Percentiles rank a stretch among this genome's conserved stretches.
Conservation (phyloP, 2,329 filamentous ascomycete genomes). For the Lasiodiplodia sp. region DNA sequence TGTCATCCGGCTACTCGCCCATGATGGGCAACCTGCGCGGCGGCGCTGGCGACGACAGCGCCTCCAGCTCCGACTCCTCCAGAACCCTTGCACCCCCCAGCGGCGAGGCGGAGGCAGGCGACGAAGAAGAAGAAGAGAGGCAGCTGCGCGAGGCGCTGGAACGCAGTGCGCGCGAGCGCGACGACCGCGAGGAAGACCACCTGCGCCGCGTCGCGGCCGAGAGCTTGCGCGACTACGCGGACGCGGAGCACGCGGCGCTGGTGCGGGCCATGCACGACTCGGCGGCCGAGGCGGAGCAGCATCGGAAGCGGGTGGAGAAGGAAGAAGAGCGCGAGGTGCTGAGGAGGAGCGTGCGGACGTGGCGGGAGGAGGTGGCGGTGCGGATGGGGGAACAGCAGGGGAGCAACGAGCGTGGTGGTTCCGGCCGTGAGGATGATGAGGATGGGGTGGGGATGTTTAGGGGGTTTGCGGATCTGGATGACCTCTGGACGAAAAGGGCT, state of each 20-base stretch:
- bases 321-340: background rate
- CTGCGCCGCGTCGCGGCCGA: background rate
- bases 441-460: background rate
- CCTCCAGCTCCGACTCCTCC: background rate
- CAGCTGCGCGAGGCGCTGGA: background rate
- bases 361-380: background rate
- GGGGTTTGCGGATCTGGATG: background rate
- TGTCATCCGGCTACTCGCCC: background rate
- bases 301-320: background rate
- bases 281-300: background rate
- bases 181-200: background rate
- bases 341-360: background rate
- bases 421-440: background rate
- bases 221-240: background rate
- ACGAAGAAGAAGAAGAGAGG: background rate
- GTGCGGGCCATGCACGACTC: background rate
- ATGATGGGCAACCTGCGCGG: background rate
- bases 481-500: too few species aligned
- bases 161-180: background rate
- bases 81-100: background rate
- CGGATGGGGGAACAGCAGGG: background rate
- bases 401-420: background rate
- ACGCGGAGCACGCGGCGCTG: slow-evolving; percentile 7
- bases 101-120: too few species aligned
- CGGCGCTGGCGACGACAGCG: too few species aligned